Base-by-base conservation (phyloP, 768 basidiomycete species). In the Clitopilus hobsonii region DNA sequence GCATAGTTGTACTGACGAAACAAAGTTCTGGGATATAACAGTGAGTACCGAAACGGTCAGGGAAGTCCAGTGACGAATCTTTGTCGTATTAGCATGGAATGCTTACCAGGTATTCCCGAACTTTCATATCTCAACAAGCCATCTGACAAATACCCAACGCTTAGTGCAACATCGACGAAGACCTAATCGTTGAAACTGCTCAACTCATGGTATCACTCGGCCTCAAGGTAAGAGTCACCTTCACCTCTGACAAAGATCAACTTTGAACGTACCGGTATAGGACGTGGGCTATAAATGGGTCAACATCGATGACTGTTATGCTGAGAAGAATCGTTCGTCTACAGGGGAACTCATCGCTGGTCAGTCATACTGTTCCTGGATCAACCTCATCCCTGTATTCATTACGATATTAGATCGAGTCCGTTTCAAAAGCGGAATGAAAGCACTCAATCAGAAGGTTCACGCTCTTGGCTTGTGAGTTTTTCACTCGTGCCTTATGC, bases 241-340 rank as follows among this genome's bases (percentile, higher is more conserved):
- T 49, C 10, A 14, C 53, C 11, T 28, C 26, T 26, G 13, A 29
- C 20, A n/a, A 11, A 11, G n/a, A 18, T 1, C 8, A 16, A n/a
- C 32, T n/a, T 22, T 41, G 48, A 16, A 28, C 26, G 28, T 30
- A 27, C 41, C 8, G 38, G 13, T 50, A 1, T 49, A 85, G 82
- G 80, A 73, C 47, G 80, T 71, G 30, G 85, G 85, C 4, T 87
- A 87, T 55, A 70, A 75, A 38, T 74, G 78, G 56, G 71, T 86
- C 60, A 86, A 86, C 60, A 71, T 87, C 51, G 85, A 87, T 57
- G 85, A 86, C 60, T 87, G 85, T 59, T 87, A 80, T 54, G 75
- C 85, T 0, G 80, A 83, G 65, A 82, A 74, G 58, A 72, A 77
- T 50, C 74, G 85, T 8, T 79, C 68, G 47, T 66, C 73, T 0